Evolutionary conservation across 768 basidiomycete genomes (phyloP).

Genomic region (Boletus subparvulus): DNA sequence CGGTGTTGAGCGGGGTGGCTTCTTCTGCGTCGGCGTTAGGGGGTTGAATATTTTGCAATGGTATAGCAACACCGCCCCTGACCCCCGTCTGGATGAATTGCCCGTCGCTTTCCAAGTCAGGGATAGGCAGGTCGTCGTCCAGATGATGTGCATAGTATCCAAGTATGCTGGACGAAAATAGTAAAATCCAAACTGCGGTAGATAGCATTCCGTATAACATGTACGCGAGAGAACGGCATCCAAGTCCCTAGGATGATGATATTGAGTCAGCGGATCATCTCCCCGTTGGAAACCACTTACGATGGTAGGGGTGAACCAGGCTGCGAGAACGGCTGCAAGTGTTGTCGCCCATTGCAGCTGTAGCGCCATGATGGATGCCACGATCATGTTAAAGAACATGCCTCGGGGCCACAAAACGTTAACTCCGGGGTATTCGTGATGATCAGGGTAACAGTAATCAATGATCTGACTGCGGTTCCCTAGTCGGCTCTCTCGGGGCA

Average conservation of each 20-base stretch:
- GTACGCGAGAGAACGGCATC: conserved; percentile 36
- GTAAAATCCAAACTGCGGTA: conserved; percentile 31
- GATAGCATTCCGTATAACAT: conserved; percentile 30
- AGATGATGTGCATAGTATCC: conserved; percentile 22
- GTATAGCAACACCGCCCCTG: background rate
- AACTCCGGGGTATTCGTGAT: background rate
- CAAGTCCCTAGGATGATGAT: conserved; percentile 23
- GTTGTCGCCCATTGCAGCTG: conserved; percentile 36
- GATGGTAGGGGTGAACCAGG: conserved; percentile 33
- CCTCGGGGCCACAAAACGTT: conserved; percentile 23
- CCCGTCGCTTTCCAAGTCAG: background rate
- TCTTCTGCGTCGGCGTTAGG: background rate
- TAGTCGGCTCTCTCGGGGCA: conserved; percentile 13
- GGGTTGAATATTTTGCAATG: background rate
- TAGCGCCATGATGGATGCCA: conserved; percentile 33
- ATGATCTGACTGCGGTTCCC: conserved; percentile 21
- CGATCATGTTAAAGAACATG: conserved; percentile 24
- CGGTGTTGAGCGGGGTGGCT: too few species aligned
- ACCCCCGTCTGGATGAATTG: background rate
- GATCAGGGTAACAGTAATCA: conserved; percentile 19
- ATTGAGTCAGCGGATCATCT: background rate
- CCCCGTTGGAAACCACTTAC: conserved; percentile 4
- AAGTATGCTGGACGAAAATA: conserved; percentile 30
- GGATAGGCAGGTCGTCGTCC: background rate
- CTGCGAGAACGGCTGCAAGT: conserved; percentile 27